Conservation (phyloP, 192 early-diverging fungal species). For the Coemansia sp. region DNA sequence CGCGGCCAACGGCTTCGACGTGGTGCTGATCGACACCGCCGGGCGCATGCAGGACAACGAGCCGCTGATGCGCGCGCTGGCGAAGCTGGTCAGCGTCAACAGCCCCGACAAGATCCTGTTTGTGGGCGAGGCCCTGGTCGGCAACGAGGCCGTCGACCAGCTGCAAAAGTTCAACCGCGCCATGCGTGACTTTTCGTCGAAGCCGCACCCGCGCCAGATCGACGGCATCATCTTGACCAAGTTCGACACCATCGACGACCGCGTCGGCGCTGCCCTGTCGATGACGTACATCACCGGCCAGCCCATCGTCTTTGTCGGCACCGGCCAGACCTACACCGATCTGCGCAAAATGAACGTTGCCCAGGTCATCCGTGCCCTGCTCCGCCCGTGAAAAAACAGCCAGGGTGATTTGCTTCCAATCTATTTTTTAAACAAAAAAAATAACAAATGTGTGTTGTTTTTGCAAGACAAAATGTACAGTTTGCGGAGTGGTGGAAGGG, state of each 20-base stretch:
- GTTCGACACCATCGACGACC: constrained; percentile 96
- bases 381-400: constrained; percentile 48
- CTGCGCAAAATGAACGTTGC: constrained; percentile 81
- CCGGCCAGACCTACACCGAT: constrained; percentile 96
- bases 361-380: constrained; percentile 68
- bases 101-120: constrained; percentile 95
- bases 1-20: constrained; percentile 73
- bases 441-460: too few relatives aligned
- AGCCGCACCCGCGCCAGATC: constrained; percentile 81
- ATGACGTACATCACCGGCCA: constrained; percentile 96
- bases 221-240: constrained; percentile 96
- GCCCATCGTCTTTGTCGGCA: constrained; percentile 95
- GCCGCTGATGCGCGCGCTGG: constrained; percentile 93
- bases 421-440: too few relatives aligned
- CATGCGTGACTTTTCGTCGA: constrained; percentile 82
- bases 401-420: too few relatives aligned
- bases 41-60: constrained; percentile 99
- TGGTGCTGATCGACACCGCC: constrained; percentile 93
- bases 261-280: constrained; percentile 92
- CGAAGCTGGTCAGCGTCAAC: constrained; percentile 90
- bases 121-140: constrained; percentile 96
- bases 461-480: too few relatives aligned
- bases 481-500: too few relatives aligned
- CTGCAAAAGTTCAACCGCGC: constrained; percentile 95
- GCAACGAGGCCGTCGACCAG: constrained; percentile 96